phyloP scores from a whole-genome alignment of 345 rosid genomes.

The Eucalyptus regnans region DNA sequence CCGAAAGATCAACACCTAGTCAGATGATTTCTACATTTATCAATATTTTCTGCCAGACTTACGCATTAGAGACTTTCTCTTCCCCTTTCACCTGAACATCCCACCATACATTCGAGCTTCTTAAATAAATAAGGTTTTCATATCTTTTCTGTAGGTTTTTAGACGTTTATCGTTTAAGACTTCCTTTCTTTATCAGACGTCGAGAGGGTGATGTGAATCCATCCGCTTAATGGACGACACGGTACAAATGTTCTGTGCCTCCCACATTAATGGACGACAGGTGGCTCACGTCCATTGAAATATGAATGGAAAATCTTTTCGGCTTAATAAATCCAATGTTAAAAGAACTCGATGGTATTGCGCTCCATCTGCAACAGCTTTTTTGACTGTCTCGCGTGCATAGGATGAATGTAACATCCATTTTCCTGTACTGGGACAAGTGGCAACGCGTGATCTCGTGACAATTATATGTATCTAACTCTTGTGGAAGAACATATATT shows the following conservation, averaged over 20 bases:
- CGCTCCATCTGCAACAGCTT: conserved; percentile 3
- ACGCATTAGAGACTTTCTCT: neutral
- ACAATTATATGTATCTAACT: conserved; percentile 1
- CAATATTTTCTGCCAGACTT: neutral
- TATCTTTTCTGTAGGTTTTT: neutral
- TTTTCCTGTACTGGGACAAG: conserved; percentile 1
- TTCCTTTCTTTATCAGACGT: neutral
- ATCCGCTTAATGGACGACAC: neutral
- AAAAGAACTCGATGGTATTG: neutral
- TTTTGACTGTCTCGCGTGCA: conserved; percentile 17
- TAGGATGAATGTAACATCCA: neutral
- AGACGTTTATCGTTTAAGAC: neutral
- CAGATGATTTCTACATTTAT: neutral
- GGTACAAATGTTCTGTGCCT: neutral
- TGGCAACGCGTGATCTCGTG: conserved; percentile 7
- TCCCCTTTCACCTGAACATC: neutral
- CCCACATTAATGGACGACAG: neutral
- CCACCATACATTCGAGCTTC: neutral
- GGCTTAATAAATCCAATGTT: neutral
- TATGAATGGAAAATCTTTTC: neutral
- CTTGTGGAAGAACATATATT: neutral
- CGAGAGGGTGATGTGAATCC: neutral
- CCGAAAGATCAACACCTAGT: neutral
- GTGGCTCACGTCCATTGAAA: neutral
- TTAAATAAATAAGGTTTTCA: neutral